phyloP scores from a whole-genome alignment of 1,284 basidiomycete species.

The Cystobasidium slooffiae region DNA sequence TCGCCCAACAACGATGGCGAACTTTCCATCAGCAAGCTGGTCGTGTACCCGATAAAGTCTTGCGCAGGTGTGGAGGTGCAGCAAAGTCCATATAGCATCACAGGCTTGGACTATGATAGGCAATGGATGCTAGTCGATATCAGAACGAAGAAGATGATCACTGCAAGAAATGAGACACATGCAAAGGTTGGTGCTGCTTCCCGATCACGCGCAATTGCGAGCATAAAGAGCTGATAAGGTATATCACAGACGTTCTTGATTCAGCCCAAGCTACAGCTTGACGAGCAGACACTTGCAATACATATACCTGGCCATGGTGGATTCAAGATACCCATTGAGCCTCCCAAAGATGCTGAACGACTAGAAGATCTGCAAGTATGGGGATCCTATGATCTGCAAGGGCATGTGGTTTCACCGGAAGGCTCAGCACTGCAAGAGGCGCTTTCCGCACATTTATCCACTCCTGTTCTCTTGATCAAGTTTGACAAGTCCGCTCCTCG shows the following conservation, averaged over 20 bases:
- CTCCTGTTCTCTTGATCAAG: slow-evolving; percentile 24
- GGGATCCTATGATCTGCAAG: slow-evolving; percentile 36
- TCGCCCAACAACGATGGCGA: background rate
- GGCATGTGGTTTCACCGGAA: slow-evolving; percentile 29
- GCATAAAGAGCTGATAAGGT: background rate
- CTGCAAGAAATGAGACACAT: slow-evolving; percentile 20
- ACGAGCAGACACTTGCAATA: slow-evolving; percentile 2
- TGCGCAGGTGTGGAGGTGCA: slow-evolving; percentile 28
- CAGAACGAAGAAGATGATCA: slow-evolving; percentile 39
- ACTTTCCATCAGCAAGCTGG: slow-evolving; percentile 30
- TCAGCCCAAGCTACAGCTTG: slow-evolving; percentile 16
- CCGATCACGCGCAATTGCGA: background rate
- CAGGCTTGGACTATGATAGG: slow-evolving; percentile 36
- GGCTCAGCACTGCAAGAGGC: slow-evolving; percentile 23
- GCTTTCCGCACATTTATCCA: slow-evolving; percentile 10
- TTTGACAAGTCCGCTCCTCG: slow-evolving; percentile 36
- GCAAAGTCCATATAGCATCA: slow-evolving; percentile 20
- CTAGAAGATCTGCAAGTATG: slow-evolving; percentile 38
- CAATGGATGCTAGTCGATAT: slow-evolving; percentile 42
- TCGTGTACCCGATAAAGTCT: slow-evolving; percentile 43
- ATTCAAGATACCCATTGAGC: slow-evolving; percentile 17
- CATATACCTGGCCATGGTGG: slow-evolving; percentile 31
- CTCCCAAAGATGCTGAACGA: slow-evolving; percentile 11
- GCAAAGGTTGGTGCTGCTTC: slow-evolving; percentile 18
- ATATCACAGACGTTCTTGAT: slow-evolving; percentile 28